Conservation (phyloP, 2,329 filamentous ascomycete genomes). For the Penicillium thymicola region DNA sequence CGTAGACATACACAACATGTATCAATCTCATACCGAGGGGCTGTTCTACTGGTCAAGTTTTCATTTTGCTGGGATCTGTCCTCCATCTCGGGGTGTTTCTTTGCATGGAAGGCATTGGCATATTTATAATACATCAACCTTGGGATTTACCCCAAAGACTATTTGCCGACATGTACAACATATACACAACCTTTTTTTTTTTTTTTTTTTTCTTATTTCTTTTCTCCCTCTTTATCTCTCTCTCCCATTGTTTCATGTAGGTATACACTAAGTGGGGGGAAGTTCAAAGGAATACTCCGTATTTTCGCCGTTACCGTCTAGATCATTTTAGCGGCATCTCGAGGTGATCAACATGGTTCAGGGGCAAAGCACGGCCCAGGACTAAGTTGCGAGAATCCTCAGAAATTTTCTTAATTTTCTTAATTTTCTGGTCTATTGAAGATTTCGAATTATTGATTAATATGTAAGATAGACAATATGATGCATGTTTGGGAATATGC, state of each 20-base stretch:
- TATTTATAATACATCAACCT: slow-evolving; percentile 6
- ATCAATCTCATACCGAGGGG: neutral
- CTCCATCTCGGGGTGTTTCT: neutral
- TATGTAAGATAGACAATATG: neutral
- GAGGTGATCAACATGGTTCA: slow-evolving; percentile 7
- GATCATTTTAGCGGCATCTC: slow-evolving; percentile 3
- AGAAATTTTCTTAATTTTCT: neutral
- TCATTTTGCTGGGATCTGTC: neutral
- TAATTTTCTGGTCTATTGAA: neutral
- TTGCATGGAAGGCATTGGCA: slow-evolving; percentile 7
- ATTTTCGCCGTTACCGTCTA: neutral
- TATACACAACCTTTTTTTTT: neutral
- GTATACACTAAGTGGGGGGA: neutral
- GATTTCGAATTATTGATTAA: slow-evolving; percentile 2
- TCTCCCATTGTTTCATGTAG: neutral
- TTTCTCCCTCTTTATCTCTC: neutral
- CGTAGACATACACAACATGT: neutral
- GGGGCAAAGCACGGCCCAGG: slow-evolving; percentile 9
- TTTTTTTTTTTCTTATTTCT: neutral
- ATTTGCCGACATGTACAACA: neutral
- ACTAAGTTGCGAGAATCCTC: neutral
- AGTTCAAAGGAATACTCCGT: neutral
- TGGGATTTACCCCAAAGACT: slow-evolving; percentile 1
- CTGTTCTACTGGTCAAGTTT: neutral
- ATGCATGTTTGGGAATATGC: neutral